phyloP scores from a whole-genome alignment of 768 basidiomycete genomes.

The Mycena chlorophos region DNA sequence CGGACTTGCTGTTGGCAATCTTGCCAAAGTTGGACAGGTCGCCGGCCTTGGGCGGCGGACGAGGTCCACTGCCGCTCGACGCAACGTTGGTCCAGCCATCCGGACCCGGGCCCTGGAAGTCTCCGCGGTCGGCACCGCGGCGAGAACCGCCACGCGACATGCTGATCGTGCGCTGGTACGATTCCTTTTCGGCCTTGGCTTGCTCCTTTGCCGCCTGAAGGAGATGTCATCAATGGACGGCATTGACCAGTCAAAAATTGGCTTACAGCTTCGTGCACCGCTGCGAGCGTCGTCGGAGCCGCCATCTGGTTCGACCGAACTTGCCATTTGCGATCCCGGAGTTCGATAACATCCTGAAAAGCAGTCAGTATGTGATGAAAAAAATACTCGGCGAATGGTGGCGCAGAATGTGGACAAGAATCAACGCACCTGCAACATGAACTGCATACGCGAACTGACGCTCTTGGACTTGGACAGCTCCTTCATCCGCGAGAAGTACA shows the following conservation, averaged over 20 bases:
- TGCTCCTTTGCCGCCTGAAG: conserved; percentile 80
- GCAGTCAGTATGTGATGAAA: conserved; percentile 8
- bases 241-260: conserved; percentile 8
- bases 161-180: conserved; percentile 58
- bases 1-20: conserved; percentile 72
- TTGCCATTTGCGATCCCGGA: conserved; percentile 82
- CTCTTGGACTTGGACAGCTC: conserved; percentile 73
- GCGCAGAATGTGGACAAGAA: not conserved
- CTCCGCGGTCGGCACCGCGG: conserved; percentile 72
- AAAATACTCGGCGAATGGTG: conserved; percentile 10
- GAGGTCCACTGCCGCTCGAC: conserved; percentile 45
- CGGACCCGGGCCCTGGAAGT: conserved; percentile 57
- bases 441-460: conserved; percentile 86
- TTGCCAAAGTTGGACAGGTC: conserved; percentile 89
- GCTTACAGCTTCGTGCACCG: conserved; percentile 83
- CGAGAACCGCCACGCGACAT: conserved; percentile 93
- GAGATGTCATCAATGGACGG: conserved; percentile 5
- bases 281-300: conserved; percentile 85
- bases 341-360: conserved; percentile 83
- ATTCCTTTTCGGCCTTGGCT: conserved; percentile 61
- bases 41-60: conserved; percentile 74
- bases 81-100: conserved; percentile 87
- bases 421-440: conserved; percentile 85
- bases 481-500: conserved; percentile 91
- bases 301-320: conserved; percentile 61